Evolutionary conservation across 1,284 basidiomycete species (phyloP), one percentile per base, ranked within the genome.

Genomic region (Microbotryomycetes sp.): DNA sequence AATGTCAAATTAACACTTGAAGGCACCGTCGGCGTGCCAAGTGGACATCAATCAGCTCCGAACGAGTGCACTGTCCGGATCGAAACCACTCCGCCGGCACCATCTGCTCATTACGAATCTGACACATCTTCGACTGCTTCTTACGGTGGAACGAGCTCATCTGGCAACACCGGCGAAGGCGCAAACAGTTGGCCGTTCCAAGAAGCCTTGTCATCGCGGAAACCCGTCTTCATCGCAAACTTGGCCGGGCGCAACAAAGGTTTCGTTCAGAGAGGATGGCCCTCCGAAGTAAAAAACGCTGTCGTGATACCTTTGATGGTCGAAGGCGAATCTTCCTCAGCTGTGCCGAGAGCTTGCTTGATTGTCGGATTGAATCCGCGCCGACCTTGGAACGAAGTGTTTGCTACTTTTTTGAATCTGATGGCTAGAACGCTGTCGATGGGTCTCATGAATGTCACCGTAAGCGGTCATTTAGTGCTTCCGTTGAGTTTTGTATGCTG

Each of bases 341-440:
- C 64, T 2, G 48, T 74, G 0, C 74, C 76, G 15, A 57, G 50
- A 2, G 71, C 73, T 0, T 71, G 78, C 1, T 59, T 78, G 7
- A 72, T 79, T 21, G 62, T 79, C 1, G 77, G 78, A 9, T 61
- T 77, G 31, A 76, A 73, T 62, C 65, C 74, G 2, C 58, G 74
- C 30, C 57, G 75, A 52, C 71, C 73, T 2, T 76, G 73, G 59
- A 74, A 77, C 55, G 70, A 73, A 1, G 72, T 62, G 4, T 61
- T 58, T 53, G 56, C 53, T 5, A 63, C 60, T 9, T 66, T 61
- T 45, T 57, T 60, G 48, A 51, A 63, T 45, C 56, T 68, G 18
- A 41, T 68, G 23, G 56, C 64, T 1, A 56, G 64, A 2, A 61
- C 62, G 11, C 30, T 65, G 13, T 61, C 61, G 1, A 65, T 64